Evolutionary conservation across 768 basidiomycete genomes (phyloP), one percentile per base, ranked within the genome.

Genomic region (Leccinum disarticulatum): DNA sequence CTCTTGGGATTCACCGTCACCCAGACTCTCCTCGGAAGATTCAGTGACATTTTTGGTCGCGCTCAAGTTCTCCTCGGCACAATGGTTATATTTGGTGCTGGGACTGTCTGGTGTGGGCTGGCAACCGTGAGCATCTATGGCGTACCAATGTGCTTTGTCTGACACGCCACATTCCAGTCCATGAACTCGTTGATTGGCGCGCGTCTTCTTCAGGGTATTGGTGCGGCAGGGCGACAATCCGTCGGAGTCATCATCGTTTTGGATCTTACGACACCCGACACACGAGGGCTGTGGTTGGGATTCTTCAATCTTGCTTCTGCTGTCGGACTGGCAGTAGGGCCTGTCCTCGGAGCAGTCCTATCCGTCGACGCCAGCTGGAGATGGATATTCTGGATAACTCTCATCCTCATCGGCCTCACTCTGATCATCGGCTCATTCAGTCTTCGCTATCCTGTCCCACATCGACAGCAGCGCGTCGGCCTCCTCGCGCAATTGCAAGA

Each of bases 321-420:
- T 28, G 55, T 77, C n/a, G 79, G 80, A n/a, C 68, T 76, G 8
- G 76, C 81, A 38, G 67, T 80, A 41, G 81, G 81, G 1, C 81
- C 81, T 3, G 72, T 82, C 13, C 61, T 82, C 5, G 81, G 81
- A 7, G 81, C 81, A 22, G 66, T 77, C 38, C 72, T 82, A 53
- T 75, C 80, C 4, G 76, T 79, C 61, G 72, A 80, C 46, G 63
- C 75, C 8, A 51, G 72, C 7, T 81, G 80, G 80, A 67, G 80
- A 61, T 81, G 80, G 80, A 65, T 77, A 50, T 81, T 80, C 67
- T 80, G 77, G 69, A 79, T 79, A 57, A 75, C 75, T 0, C 52
- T 75, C 41, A 65, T 75, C 8, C 70, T 76, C 57, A 75, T 76
- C 25, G 67, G 59, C 25, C 15, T 74, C 2, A 76, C 72, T 7